A percentile compares a stretch with the other conserved stretches of the same genome.
These are phyloP conservation scores for Coemansia sp. DNA, from an alignment of 192 early-diverging fungal species.

Conservation along the genomic window DNA sequence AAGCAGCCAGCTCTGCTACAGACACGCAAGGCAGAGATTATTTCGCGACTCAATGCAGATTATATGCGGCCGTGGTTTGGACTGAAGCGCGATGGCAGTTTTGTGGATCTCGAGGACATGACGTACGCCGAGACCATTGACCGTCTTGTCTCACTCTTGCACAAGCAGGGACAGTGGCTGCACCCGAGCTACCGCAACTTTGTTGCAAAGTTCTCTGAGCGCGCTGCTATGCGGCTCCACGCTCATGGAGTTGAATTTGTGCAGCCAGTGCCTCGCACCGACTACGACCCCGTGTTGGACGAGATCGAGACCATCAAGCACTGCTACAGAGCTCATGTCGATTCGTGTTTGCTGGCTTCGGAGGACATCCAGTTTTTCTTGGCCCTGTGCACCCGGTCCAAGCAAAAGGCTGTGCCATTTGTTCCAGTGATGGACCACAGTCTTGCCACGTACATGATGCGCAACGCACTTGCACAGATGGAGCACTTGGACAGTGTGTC, in stretches of 20 bases:
- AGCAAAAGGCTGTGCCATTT: conserved; percentile 86
- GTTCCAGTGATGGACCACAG: conserved; percentile 85
- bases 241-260: conserved; percentile 63
- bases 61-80: conserved; percentile 97
- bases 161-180: conserved; percentile 79
- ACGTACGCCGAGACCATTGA: conserved; percentile 83
- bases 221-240: conserved; percentile 70
- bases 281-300: conserved; percentile 48
- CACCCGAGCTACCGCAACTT: conserved; percentile 74
- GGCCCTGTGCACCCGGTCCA: conserved; percentile 49
- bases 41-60: conserved; percentile 80
- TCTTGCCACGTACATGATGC: conserved; percentile 92
- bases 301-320: conserved; percentile 74
- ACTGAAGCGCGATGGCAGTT: conserved; percentile 70
- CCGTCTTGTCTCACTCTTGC: conserved; percentile 79
- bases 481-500: conserved; percentile 78
- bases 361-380: conserved; percentile 37
- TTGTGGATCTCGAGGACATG: conserved; percentile 84
- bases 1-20: conserved; percentile 72
- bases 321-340: conserved; percentile 24
- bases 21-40: conserved; percentile 82
- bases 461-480: conserved; percentile 85
- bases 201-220: conserved; percentile 69
- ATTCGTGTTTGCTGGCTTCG: conserved; percentile 22
- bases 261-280: neutral